Base-by-base conservation (phyloP, 2,329 filamentous ascomycete species). In the Talaromyces atroroseus region DNA sequence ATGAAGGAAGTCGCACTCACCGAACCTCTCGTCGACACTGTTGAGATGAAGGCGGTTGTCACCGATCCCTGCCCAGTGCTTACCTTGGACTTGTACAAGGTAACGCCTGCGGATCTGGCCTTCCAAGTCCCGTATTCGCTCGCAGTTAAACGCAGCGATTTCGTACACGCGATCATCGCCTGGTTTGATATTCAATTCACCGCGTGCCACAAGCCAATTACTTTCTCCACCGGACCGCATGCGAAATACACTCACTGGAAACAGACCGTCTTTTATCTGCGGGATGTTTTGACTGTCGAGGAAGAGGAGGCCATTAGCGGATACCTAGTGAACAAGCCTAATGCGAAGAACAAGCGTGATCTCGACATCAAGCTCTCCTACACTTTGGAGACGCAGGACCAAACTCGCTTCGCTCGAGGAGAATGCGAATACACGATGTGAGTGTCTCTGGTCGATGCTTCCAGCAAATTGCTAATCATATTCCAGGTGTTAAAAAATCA, bases 161-260 rank as follows among this genome's bases (percentile, higher is more conserved):
- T 95, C 76, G 82, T 97, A 68, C 94, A 99, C 75, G 94, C 94
- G 56, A 79, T 99, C 56, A 95, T 99, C 65, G 89, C 92, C 11
- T 99, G 94, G 94, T 99, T 99, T 78, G 94, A 99, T 72, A 97
- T 99, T 66, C 92, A 97, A 70, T 99, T 99, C 78, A 89, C 89
- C 52, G 92, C 91, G 58, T 97, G 94, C 83, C 94, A 99, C 83
- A 97, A 97, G 83, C 89, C 91, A 32, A 91, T 99, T 70, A 85
- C 87, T 69, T 99, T 99, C 82, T 95, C 90, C 54, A 99, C 94
- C 18, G 94, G 94, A 21, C 94, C 94, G 26, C 94, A 97, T 77
- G 95, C 92, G 66, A 97, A 96, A 79, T 97, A 97, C 79, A 99
- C 94, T 18, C 94, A 99, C 82, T 99, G 94, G 94, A 99, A 99